phyloP scores from a whole-genome alignment of 1,284 basidiomycete species.

The Porogramme epimiltina region DNA sequence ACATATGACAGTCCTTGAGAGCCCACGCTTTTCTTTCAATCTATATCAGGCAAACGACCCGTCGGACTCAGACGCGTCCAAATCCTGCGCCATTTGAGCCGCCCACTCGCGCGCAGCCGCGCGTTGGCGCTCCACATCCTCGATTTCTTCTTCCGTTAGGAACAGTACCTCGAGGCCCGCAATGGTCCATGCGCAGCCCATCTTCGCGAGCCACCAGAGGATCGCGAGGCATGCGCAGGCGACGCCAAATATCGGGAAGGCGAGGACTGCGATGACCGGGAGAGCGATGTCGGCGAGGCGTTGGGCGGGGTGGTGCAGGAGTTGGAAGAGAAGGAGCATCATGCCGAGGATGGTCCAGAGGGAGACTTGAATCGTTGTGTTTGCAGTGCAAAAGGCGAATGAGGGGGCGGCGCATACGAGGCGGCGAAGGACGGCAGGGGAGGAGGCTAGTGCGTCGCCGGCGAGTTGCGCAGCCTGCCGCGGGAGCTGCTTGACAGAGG shows the following conservation, averaged over 20 bases:
- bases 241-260: background rate
- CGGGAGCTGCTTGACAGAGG: background rate
- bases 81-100: background rate
- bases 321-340: background rate
- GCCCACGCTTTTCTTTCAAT: no score
- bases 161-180: slow-evolving; percentile 5
- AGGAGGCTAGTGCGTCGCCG: background rate
- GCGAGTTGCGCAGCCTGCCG: background rate
- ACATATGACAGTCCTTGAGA: no score
- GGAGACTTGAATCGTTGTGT: slow-evolving; percentile 12
- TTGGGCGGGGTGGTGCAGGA: background rate
- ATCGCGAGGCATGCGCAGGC: background rate
- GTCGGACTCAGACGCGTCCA: no score
- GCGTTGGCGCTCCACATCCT: background rate
- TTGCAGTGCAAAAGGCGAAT: no score
- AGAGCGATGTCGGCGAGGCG: no score
- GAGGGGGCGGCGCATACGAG: no score
- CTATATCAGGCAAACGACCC: no score
- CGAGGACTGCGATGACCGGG: background rate
- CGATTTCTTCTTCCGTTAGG: slow-evolving; percentile 4
- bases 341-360: background rate
- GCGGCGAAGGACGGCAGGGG: no score
- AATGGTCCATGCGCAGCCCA: background rate
- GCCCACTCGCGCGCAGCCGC: background rate
- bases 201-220: background rate